phyloP scores from a whole-genome alignment of 306 rosid genomes.

The Malus sieversii region DNA sequence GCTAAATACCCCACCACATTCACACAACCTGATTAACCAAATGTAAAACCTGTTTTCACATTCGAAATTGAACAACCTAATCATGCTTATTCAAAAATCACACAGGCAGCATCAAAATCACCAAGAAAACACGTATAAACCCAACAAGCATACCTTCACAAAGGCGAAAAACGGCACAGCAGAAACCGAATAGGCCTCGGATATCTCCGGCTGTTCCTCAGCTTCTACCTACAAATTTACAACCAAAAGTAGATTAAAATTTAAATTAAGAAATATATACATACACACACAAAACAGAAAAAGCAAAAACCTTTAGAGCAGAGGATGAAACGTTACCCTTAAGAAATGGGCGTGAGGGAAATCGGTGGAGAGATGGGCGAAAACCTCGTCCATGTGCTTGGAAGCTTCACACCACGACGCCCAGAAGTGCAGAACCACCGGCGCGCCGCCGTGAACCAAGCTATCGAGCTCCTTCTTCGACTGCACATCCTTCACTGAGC shows the following conservation, averaged over 20 bases:
- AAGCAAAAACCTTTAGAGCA: not conserved
- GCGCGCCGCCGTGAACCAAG: constrained; percentile 47
- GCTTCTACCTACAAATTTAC: constrained; percentile 65
- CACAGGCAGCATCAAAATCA: not conserved
- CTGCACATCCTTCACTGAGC: constrained; percentile 62
- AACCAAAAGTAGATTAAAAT: not conserved
- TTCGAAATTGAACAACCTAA: not conserved
- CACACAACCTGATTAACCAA: not conserved
- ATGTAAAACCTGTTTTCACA: not conserved
- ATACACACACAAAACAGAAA: not conserved
- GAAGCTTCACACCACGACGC: constrained; percentile 98
- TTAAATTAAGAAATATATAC: not conserved
- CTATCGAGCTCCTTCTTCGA: constrained; percentile 63
- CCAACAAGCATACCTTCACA: constrained; percentile 44
- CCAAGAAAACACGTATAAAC: not conserved
- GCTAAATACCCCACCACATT: too few relatives aligned
- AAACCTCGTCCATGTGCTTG: constrained; percentile 88
- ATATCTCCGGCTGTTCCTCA: constrained; percentile 83
- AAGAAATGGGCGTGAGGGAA: constrained; percentile 68
- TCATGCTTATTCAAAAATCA: not conserved
- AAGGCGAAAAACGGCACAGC: constrained; percentile 88
- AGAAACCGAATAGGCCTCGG: constrained; percentile 78
- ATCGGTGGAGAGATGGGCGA: constrained; percentile 72
- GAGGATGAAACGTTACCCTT: constrained; percentile 41
- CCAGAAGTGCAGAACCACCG: constrained; percentile 78